Conservation (phyloP, 352 stramenopile genomes). For the Pseudoperonospora humuli region DNA sequence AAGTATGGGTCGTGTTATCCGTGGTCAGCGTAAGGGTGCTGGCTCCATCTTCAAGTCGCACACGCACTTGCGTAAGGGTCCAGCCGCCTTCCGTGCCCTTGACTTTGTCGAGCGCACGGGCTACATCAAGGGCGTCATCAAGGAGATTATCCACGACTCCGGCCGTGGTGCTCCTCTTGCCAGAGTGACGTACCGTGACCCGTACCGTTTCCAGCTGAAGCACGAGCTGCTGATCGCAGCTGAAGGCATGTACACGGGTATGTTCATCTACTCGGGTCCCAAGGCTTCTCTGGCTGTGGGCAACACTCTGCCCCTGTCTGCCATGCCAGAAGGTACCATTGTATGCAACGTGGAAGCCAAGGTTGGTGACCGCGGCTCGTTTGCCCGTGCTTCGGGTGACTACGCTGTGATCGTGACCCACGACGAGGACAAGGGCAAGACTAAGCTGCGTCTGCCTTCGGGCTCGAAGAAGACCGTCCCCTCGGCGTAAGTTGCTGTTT, state of each 20-base stretch:
- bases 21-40: slow-evolving; percentile 84
- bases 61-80: slow-evolving; percentile 71
- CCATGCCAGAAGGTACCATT: slow-evolving; percentile 97
- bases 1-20: slow-evolving; percentile 84
- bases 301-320: slow-evolving; percentile 94
- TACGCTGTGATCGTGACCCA: slow-evolving; percentile 98
- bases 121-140: slow-evolving; percentile 98
- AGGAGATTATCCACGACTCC: slow-evolving; percentile 98
- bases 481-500: slow-evolving; percentile 76
- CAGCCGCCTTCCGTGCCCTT: slow-evolving; percentile 59
- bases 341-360: slow-evolving; percentile 97
- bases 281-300: slow-evolving; percentile 93
- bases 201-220: slow-evolving; percentile 86
- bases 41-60: slow-evolving; percentile 82
- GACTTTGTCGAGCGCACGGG: slow-evolving; percentile 93
- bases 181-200: slow-evolving; percentile 91
- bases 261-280: slow-evolving; percentile 98
- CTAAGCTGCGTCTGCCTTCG: slow-evolving; percentile 92
- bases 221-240: slow-evolving; percentile 96
- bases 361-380: slow-evolving; percentile 93
- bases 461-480: slow-evolving; percentile 96
- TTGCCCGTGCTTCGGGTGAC: slow-evolving; percentile 94
- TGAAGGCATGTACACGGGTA: slow-evolving; percentile 98
- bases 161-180: slow-evolving; percentile 95
- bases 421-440: slow-evolving; percentile 98